These are phyloP conservation scores for Fraxinus floribunda DNA, from an alignment of 305 asterid genomes.

Conservation along the genomic window DNA sequence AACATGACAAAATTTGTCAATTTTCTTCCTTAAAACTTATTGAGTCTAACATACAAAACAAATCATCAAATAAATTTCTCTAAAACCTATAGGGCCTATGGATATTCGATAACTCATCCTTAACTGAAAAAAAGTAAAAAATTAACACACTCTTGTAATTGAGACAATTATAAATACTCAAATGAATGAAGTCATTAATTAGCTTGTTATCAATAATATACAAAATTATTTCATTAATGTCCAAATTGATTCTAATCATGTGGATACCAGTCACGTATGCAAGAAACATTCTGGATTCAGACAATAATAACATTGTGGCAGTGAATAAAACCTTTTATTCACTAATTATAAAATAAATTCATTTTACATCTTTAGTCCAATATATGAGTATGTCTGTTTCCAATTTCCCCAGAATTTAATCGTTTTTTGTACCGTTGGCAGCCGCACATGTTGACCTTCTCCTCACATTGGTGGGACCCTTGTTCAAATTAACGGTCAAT, in stretches of 20 bases:
- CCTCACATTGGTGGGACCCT: too few relatives aligned
- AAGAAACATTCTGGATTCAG: slow-evolving; percentile 46
- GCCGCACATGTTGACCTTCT: too few relatives aligned
- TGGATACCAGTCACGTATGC: slow-evolving; percentile 28
- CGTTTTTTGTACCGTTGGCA: too few relatives aligned
- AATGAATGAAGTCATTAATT: background rate
- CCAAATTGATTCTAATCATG: slow-evolving; percentile 24
- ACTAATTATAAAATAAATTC: background rate
- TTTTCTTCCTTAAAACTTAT: too few relatives aligned
- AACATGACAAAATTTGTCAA: too few relatives aligned
- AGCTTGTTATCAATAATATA: background rate
- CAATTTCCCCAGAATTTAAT: too few relatives aligned
- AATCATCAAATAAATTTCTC: background rate
- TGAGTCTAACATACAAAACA: background rate
- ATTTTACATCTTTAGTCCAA: background rate
- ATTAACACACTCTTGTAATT: background rate
- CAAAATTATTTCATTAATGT: background rate
- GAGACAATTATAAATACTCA: background rate
- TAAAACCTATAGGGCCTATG: background rate
- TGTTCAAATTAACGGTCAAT: too few relatives aligned
- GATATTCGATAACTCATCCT: too few relatives aligned
- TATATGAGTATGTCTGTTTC: background rate
- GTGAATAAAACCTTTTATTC: slow-evolving; percentile 9
- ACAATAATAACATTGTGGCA: slow-evolving; percentile 22
- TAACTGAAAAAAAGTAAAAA: too few relatives aligned